Evolutionary conservation across 805 yeast genomes (phyloP), one percentile per base, ranked within the genome.

Genomic region (Myxozyma sirexii): DNA sequence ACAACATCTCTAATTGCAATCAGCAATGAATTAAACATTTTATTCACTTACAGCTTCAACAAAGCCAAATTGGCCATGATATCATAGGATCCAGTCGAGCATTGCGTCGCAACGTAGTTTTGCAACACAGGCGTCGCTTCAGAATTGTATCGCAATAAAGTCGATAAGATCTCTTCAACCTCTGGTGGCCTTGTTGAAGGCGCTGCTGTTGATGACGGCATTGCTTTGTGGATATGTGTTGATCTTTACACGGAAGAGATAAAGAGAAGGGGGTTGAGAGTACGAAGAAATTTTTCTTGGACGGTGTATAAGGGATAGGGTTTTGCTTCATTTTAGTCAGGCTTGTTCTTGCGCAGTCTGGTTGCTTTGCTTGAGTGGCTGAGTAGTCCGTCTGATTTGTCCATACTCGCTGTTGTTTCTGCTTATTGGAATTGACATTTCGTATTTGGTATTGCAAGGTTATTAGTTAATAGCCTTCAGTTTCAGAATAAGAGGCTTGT

Each of bases 21-120:
- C 27, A 10, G 29, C 23, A 10, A 12, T 23, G 17, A 33, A 7
- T 24, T n/a, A 8, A 45, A 23, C 26, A 24, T 33, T 26, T 33
- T 8, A n/a, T 38, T n/a, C 38, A 38, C 68, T 27, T 39, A 79
- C 50, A 80, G 71, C 58, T 80, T 80, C 61, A 80, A 70, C 23
- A 80, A 71, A 0, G 83, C 83, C 67, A 79, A 66, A 67, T 79
- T 79, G 60, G 83, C 79, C 62, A 70, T 73, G 46, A 78, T 68
- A 66, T 70, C 79, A 27, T 71, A 72, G 17, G 67, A 49, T 13
- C 69, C 69, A 21, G 70, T 69, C 15, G 65, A 57, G 65, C 79
- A 76, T 64, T 80, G 83, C 24, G 70, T 64, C 37, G 67, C 66
- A 44, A 79, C 74, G 61, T 80, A 80, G n/a, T 77, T 78, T 67